Evolutionary conservation across 2,329 filamentous ascomycete species (phyloP).

Genomic region (Pyrenophora tritici-repentis): DNA sequence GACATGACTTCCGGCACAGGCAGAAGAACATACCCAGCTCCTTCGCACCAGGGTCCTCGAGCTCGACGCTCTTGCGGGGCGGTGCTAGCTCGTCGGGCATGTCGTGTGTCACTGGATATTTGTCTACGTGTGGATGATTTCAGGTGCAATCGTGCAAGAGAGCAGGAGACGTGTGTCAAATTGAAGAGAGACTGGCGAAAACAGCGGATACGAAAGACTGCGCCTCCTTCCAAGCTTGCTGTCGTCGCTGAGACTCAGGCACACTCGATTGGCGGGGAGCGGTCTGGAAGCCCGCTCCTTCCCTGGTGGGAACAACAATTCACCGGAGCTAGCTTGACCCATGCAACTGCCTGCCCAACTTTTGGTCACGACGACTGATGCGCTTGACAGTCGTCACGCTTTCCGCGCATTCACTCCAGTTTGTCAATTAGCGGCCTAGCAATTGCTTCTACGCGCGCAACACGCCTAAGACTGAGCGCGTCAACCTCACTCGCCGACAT

Average conservation of each 20-base stretch:
- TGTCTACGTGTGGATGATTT: background rate
- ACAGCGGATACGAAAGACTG: constrained; percentile 16
- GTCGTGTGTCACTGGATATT: constrained; percentile 8
- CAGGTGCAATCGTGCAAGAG: background rate
- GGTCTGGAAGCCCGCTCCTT: constrained; percentile 17
- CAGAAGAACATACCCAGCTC: constrained; percentile 56
- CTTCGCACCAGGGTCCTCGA: constrained; percentile 62
- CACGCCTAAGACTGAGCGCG: constrained; percentile 4
- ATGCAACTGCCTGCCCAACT: constrained; percentile 34
- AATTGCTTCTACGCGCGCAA: background rate
- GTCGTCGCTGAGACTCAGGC: constrained; percentile 28
- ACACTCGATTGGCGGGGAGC: constrained; percentile 21
- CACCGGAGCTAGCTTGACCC: constrained; percentile 27
- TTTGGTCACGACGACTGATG: constrained; percentile 33
- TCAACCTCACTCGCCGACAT: constrained; percentile 1
- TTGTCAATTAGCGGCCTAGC: constrained; percentile 4
- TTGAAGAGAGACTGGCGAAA: background rate
- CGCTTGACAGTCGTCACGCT: constrained; percentile 22
- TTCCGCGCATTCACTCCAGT: constrained; percentile 13
- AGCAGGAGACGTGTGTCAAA: background rate
- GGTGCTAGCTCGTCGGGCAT: constrained; percentile 56
- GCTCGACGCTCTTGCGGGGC: constrained; percentile 60
- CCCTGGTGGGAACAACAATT: constrained; percentile 30
- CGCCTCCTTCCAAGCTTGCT: constrained; percentile 21
- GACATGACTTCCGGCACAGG: background rate